Evolutionary conservation across 345 rosid species (phyloP).

Genomic region (Eucalyptus marginata): DNA sequence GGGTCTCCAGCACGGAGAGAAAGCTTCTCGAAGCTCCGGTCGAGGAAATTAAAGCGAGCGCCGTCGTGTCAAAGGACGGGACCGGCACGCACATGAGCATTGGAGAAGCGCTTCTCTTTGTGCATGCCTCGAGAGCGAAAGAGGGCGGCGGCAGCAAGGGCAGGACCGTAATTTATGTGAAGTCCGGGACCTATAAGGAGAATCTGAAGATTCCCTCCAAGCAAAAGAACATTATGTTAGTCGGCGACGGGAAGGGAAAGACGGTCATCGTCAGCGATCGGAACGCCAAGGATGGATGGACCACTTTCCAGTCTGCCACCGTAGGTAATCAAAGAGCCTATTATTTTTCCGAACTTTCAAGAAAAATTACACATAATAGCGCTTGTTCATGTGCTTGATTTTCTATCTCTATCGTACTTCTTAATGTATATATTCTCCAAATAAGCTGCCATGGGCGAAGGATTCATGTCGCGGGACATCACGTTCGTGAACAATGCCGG

Average conservation of each 20-base stretch:
- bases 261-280: background rate
- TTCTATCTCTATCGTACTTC: background rate
- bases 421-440: background rate
- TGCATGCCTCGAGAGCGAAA: background rate
- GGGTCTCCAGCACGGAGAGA: background rate
- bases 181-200: background rate
- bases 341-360: background rate
- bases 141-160: background rate
- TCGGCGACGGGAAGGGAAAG: background rate
- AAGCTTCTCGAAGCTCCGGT: background rate
- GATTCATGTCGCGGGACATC: background rate
- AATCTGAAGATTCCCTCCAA: background rate
- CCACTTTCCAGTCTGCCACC: slow-evolving; percentile 1
- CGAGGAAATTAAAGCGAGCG: background rate
- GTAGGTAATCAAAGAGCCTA: background rate
- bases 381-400: background rate
- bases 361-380: background rate
- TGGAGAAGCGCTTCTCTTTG: background rate
- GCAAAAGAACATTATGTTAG: background rate
- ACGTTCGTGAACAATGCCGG: background rate
- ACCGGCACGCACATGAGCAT: background rate
- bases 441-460: background rate
- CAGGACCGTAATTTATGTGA: background rate
- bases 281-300: background rate
- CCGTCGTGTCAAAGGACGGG: background rate